Percentiles rank a stretch among this genome's conserved stretches.
Evolutionary conservation across 2,329 filamentous ascomycete genomes (phyloP).

Genomic region (Teratosphaeria nubilosa): DNA sequence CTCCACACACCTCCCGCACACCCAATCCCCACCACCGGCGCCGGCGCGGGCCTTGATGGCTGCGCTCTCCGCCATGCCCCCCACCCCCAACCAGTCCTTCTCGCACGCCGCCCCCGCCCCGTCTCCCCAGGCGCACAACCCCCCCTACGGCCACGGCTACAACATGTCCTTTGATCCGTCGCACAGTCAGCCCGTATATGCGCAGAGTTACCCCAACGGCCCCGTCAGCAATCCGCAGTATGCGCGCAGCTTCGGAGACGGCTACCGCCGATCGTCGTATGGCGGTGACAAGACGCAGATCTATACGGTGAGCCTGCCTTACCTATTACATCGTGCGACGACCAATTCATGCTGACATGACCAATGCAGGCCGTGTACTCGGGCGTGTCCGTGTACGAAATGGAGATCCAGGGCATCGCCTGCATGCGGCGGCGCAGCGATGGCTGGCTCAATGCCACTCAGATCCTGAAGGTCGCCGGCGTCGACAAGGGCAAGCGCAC

Average conservation of each 20-base stretch:
- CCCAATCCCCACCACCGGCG: not conserved
- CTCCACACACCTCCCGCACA: not conserved
- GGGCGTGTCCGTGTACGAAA: constrained; percentile 93
- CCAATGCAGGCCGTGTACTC: constrained; percentile 71
- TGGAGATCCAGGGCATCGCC: constrained; percentile 87
- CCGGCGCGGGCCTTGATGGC: constrained; percentile 4
- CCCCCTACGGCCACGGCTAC: constrained; percentile 15
- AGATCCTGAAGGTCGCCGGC: constrained; percentile 94
- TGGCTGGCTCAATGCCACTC: constrained; percentile 94
- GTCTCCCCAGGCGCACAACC: not conserved
- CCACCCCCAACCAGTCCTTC: constrained; percentile 22
- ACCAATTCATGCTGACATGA: constrained; percentile 2
- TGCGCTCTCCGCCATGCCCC: constrained; percentile 15
- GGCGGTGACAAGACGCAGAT: constrained; percentile 36
- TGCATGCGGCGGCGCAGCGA: constrained; percentile 94
- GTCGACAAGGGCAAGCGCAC: constrained; percentile 97
- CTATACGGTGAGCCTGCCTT: constrained; percentile 34
- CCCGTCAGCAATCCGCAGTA: constrained; percentile 30
- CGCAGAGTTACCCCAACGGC: constrained; percentile 24
- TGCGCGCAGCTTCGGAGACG: constrained; percentile 23
- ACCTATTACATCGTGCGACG: not conserved
- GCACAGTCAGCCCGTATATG: constrained; percentile 14
- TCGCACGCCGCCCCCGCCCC: constrained; percentile 11
- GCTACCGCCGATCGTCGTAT: constrained; percentile 11
- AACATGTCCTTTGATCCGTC: constrained; percentile 21